Evolutionary conservation across 2,329 filamentous ascomycete genomes (phyloP).

Genomic region (Nemania bipapillata): DNA sequence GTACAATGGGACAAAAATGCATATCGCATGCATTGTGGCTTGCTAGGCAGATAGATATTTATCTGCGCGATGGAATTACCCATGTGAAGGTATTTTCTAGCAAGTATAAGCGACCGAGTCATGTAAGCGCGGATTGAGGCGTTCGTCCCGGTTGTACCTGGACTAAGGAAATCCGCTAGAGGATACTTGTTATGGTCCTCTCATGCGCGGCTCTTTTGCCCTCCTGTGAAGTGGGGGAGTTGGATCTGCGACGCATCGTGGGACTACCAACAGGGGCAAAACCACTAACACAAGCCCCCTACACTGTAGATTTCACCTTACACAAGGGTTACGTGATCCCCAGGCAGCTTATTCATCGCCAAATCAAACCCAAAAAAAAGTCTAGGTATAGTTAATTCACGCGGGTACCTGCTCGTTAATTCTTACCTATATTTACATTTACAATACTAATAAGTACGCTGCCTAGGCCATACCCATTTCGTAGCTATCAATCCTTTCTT

Average conservation of each 20-base stretch:
- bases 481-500: background rate
- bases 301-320: constrained; percentile 2
- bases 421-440: background rate
- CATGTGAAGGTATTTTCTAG: no score
- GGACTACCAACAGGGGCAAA: constrained; percentile 24
- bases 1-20: no score
- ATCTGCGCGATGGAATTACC: no score
- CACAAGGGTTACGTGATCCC: background rate
- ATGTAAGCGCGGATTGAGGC: background rate
- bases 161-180: background rate
- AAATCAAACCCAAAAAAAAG: background rate
- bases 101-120: background rate
- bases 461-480: background rate
- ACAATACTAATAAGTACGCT: background rate
- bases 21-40: no score
- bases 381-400: background rate
- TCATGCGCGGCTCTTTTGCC: constrained; percentile 36
- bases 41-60: no score
- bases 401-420: background rate
- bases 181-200: background rate
- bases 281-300: constrained; percentile 11
- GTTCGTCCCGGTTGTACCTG: background rate
- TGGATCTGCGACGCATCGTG: constrained; percentile 31
- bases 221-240: constrained; percentile 17
- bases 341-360: background rate